Percentiles rank a stretch among this genome's conserved stretches.
These are phyloP conservation scores for Zizania palustris DNA, from an alignment of 202 grass and related monocot genomes.

Conservation along the genomic window DNA sequence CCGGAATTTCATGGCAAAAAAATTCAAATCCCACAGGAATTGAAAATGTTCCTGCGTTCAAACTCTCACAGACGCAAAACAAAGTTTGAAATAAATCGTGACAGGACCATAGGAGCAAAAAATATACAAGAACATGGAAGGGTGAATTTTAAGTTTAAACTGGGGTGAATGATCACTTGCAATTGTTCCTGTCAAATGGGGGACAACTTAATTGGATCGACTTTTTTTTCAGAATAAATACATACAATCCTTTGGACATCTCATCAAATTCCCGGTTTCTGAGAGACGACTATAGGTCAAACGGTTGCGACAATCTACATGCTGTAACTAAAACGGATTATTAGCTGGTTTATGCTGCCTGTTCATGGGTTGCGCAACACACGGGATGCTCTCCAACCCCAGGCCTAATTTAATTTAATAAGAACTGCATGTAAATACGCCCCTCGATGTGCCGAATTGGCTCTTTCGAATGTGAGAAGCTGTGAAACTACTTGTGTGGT, in stretches of 20 bases:
- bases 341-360: background rate
- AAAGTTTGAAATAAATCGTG: too few relatives aligned
- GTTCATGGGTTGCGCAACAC: too few relatives aligned
- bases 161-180: background rate
- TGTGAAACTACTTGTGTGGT: background rate
- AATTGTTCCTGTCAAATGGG: conserved; percentile 14
- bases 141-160: background rate
- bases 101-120: background rate
- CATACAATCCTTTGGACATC: too few relatives aligned
- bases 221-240: background rate
- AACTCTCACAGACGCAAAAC: background rate
- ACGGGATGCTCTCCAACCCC: too few relatives aligned
- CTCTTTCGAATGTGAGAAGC: background rate
- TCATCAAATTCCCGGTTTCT: too few relatives aligned
- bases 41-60: background rate
- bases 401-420: background rate
- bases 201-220: conserved; percentile 11
- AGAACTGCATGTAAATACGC: too few relatives aligned
- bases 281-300: too few relatives aligned
- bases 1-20: background rate
- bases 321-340: too few relatives aligned
- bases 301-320: too few relatives aligned
- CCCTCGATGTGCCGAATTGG: too few relatives aligned
- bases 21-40: background rate
- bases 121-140: background rate